phyloP scores from a whole-genome alignment of 202 grass and related monocot species.

The Setaria viridis region DNA sequence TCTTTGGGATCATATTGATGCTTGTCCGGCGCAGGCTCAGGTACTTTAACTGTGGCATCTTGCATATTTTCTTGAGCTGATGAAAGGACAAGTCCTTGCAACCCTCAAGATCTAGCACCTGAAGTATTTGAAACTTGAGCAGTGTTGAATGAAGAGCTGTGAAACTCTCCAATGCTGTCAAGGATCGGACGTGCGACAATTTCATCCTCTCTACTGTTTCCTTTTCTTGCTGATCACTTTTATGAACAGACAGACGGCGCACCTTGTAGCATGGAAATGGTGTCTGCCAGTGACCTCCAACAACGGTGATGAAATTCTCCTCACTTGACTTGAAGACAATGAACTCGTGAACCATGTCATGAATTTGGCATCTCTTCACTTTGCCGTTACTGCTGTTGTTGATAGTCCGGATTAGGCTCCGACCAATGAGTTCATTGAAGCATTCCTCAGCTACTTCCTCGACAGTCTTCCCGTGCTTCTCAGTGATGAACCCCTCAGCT shows the following conservation, averaged over 20 bases:
- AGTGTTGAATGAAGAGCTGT: neutral
- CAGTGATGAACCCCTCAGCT: constrained; percentile 34
- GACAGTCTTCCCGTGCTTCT: constrained; percentile 1
- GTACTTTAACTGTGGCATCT: constrained; percentile 41
- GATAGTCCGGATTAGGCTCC: constrained; percentile 5
- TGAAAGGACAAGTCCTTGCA: constrained; percentile 27
- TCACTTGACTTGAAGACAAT: constrained; percentile 44
- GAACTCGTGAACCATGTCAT: constrained; percentile 46
- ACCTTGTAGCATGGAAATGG: constrained; percentile 32
- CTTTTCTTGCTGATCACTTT: neutral
- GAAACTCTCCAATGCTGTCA: neutral
- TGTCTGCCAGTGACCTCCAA: constrained; percentile 41
- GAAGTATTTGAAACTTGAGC: constrained; percentile 28
- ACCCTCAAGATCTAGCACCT: constrained; percentile 43
- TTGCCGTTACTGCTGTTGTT: constrained; percentile 28
- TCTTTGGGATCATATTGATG: neutral
- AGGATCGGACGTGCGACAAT: constrained; percentile 35
- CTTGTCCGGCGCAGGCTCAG: constrained; percentile 15
- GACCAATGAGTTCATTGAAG: constrained; percentile 43
- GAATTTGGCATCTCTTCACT: constrained; percentile 36
- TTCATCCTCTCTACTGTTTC: constrained; percentile 3
- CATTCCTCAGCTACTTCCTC: constrained; percentile 29
- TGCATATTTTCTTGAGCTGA: constrained; percentile 30
- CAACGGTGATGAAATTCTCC: constrained; percentile 44
- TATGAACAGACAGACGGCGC: constrained; percentile 29